Evolutionary conservation across 129 eudicot genomes (phyloP).

Genomic region (Flaveria ramosissima): DNA sequence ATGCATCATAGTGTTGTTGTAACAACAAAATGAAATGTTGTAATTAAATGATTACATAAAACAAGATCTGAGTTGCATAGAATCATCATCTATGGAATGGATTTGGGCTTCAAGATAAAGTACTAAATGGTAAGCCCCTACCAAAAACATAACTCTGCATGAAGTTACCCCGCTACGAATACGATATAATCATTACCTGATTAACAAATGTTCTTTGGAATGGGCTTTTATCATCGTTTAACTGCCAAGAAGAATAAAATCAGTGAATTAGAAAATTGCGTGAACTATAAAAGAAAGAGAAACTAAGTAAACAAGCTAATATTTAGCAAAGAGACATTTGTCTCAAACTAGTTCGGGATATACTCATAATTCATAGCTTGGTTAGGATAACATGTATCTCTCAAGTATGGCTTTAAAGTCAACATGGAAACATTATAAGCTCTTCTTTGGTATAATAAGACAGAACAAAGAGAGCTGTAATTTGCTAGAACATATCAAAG

Average conservation of each 20-base stretch:
- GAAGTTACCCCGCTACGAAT: background rate
- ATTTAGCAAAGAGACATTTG: slow-evolving; percentile 16
- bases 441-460: slow-evolving; percentile 1
- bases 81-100: background rate
- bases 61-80: slow-evolving; percentile 5
- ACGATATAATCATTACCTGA: slow-evolving; percentile 57
- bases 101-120: slow-evolving; percentile 9
- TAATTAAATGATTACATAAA: slow-evolving; percentile 12
- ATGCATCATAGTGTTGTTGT: slow-evolving; percentile 16
- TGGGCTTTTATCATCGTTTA: slow-evolving; percentile 93
- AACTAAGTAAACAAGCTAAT: slow-evolving; percentile 9
- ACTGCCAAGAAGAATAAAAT: slow-evolving; percentile 50
- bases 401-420: slow-evolving; percentile 18
- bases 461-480: slow-evolving; percentile 17
- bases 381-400: slow-evolving; percentile 12
- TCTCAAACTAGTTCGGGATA: slow-evolving; percentile 5
- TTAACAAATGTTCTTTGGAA: slow-evolving; percentile 94
- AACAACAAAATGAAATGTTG: background rate
- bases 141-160: slow-evolving; percentile 21
- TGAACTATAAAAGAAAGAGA: background rate
- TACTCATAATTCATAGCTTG: background rate
- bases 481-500: slow-evolving; percentile 13
- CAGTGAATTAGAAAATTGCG: slow-evolving; percentile 24
- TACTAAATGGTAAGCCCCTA: slow-evolving; percentile 12
- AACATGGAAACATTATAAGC: slow-evolving; percentile 12